phyloP scores from a whole-genome alignment of 2,329 filamentous ascomycete species.

The Phyllosticta citrichinensis region DNA sequence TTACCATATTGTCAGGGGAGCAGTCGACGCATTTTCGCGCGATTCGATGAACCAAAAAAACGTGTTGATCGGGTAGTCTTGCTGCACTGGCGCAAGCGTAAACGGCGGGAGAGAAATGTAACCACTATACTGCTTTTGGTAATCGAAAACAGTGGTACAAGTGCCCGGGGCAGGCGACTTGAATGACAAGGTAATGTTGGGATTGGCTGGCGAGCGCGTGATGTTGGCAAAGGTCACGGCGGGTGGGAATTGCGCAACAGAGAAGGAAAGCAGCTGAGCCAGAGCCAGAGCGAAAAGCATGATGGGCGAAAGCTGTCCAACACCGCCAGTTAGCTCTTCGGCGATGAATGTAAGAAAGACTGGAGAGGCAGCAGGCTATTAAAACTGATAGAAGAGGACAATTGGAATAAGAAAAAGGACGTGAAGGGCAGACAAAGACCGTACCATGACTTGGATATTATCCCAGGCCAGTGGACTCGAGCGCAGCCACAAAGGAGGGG shows the following conservation, averaged over 20 bases:
- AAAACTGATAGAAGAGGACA: neutral
- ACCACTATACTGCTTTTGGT: slow-evolving; percentile 60
- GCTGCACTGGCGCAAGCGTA: slow-evolving; percentile 36
- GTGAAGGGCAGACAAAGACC: no score
- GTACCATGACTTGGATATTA: no score
- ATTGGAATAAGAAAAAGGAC: no score
- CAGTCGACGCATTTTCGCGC: slow-evolving; percentile 39
- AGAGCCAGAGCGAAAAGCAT: neutral
- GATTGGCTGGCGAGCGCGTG: slow-evolving; percentile 52
- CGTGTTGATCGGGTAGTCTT: slow-evolving; percentile 50
- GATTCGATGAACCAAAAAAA: slow-evolving; percentile 59
- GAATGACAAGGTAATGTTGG: slow-evolving; percentile 57
- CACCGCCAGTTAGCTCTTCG: neutral
- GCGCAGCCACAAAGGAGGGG: no score
- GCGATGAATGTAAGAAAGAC: neutral
- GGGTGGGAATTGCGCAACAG: slow-evolving; percentile 31
- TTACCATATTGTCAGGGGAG: slow-evolving; percentile 45
- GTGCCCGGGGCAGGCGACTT: slow-evolving; percentile 50
- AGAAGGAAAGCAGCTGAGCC: slow-evolving; percentile 5
- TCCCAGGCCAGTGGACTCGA: no score
- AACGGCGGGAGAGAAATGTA: slow-evolving; percentile 54
- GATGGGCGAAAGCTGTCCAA: neutral
- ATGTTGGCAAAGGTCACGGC: slow-evolving; percentile 38
- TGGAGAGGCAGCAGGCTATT: neutral
- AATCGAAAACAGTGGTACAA: slow-evolving; percentile 54